Percentiles rank a stretch among this genome's conserved stretches.
Evolutionary conservation across 441 rosid genomes (phyloP).

Genomic region (Aquilaria agallochum): DNA sequence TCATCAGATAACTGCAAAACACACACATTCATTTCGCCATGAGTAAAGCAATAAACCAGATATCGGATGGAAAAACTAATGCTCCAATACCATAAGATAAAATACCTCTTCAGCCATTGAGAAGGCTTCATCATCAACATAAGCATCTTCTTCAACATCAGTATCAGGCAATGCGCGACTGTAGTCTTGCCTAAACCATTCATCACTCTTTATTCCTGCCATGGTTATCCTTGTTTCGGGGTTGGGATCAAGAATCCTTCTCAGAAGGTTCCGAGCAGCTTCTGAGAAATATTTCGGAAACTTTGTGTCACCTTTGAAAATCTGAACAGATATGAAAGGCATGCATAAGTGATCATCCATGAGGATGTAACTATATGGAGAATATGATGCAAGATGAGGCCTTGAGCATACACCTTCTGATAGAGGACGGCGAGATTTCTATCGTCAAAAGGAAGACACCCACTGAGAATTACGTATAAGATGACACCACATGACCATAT

Average conservation of each 20-base stretch:
- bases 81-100: not conserved
- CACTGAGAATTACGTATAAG: slow-evolving; percentile 73
- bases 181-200: slow-evolving; percentile 72
- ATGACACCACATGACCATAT: slow-evolving; percentile 91
- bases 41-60: too few relatives aligned
- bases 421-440: slow-evolving; percentile 85
- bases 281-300: slow-evolving; percentile 70
- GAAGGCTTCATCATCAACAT: slow-evolving; percentile 38
- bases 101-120: slow-evolving; percentile 31
- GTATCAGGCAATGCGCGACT: slow-evolving; percentile 39
- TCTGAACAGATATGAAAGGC: slow-evolving; percentile 28
- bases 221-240: slow-evolving; percentile 59
- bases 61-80: not conserved
- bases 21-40: too few relatives aligned
- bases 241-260: slow-evolving; percentile 80
- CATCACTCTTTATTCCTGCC: slow-evolving; percentile 55
- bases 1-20: slow-evolving; percentile 9
- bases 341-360: too few relatives aligned
- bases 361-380: not conserved
- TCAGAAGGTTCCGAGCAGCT: slow-evolving; percentile 65
- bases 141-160: slow-evolving; percentile 57
- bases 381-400: not conserved
- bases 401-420: slow-evolving; percentile 51
- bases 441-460: slow-evolving; percentile 82
- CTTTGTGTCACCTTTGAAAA: slow-evolving; percentile 79